Conservation (phyloP, 306 rosid species). For the barrel medic (Medicago truncatula) region MtrunA17r5.0-ANR NC_053047.1:31757001-31757500, state of each 20-base stretch:
- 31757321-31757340: conserved; percentile 19
- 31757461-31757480: conserved; percentile 98
- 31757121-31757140: conserved; percentile 24
- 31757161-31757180: conserved; percentile 33
- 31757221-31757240: conserved; percentile 87
- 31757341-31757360: conserved; percentile 40
- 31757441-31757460: conserved; percentile 96
- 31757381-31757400: conserved; percentile 94
- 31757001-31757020: conserved; percentile 11
- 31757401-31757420: conserved; percentile 98
- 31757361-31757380: conserved; percentile 64
- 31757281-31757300: conserved; percentile 5
- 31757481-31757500: conserved; percentile 95
- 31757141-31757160: conserved; percentile 2
- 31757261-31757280: conserved; percentile 99
- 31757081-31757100: not conserved
- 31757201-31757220: conserved; percentile 96
- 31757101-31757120: not conserved
- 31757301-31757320: not conserved
- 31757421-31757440: conserved; percentile 93
- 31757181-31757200: conserved; percentile 66
- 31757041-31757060: not conserved
- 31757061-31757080: conserved; percentile 1
- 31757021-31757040: conserved; percentile 9
- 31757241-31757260: conserved; percentile 83